Evolutionary conservation across 2,329 filamentous ascomycete species (phyloP).

Genomic region (Aspergillus bombycis): DNA sequence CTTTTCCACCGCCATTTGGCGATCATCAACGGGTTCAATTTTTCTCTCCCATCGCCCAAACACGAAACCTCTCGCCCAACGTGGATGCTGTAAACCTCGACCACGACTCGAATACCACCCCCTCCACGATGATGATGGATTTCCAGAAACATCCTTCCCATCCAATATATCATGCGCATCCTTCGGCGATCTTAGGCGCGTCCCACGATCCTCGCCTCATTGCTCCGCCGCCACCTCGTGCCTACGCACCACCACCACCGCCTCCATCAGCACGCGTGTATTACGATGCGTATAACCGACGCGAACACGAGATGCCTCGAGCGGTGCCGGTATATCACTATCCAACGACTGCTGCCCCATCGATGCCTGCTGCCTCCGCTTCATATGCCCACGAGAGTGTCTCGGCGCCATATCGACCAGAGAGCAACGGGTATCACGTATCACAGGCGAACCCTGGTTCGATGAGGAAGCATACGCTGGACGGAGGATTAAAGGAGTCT

Average conservation of each 20-base stretch:
- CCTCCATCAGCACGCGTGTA: constrained; percentile 10
- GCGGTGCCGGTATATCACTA: constrained; percentile 17
- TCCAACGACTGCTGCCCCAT: background rate
- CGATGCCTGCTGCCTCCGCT: constrained; percentile 12
- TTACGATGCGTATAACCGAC: constrained; percentile 14
- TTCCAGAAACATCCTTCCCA: constrained; percentile 26
- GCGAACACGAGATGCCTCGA: constrained; percentile 20
- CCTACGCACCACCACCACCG: constrained; percentile 14
- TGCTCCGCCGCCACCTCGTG: constrained; percentile 19
- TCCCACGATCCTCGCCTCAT: constrained; percentile 35
- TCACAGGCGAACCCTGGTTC: constrained; percentile 26
- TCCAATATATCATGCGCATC: constrained; percentile 34
- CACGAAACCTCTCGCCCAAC: background rate
- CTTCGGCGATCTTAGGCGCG: constrained; percentile 31
- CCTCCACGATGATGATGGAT: constrained; percentile 28
- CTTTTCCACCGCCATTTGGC: constrained; percentile 5
- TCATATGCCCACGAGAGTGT: constrained; percentile 20
- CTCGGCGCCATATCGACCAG: constrained; percentile 28
- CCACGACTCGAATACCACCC: background rate
- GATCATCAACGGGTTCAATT: background rate
- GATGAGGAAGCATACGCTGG: constrained; percentile 23
- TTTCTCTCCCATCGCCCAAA: background rate
- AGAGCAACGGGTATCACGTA: constrained; percentile 25
- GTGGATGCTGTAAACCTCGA: background rate
- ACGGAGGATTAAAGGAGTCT: constrained; percentile 14